phyloP scores from a whole-genome alignment of 106 monocot genomes.

The Apostasia ramifera region DNA sequence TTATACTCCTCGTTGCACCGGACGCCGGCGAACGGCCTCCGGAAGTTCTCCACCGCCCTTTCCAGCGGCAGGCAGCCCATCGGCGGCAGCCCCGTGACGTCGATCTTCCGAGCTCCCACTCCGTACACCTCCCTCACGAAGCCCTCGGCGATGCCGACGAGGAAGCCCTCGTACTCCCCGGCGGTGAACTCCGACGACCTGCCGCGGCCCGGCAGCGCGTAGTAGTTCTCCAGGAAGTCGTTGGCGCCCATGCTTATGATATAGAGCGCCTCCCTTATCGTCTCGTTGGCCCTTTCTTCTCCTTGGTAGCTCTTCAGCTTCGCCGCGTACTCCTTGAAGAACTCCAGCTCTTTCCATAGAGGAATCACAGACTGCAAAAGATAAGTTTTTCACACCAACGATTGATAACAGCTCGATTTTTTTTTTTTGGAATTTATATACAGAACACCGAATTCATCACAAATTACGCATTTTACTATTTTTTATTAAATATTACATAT shows the following conservation, averaged over 20 bases:
- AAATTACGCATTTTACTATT: no score
- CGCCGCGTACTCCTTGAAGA: conserved; percentile 55
- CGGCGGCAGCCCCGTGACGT: conserved; percentile 34
- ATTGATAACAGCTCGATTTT: no score
- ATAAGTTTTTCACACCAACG: no score
- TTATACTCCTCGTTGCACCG: conserved; percentile 41
- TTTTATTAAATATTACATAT: no score
- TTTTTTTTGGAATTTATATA: no score
- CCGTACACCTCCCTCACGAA: conserved; percentile 29
- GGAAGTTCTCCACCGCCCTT: conserved; percentile 4
- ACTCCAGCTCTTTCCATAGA: conserved; percentile 64
- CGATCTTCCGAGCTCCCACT: conserved; percentile 49
- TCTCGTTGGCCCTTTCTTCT: conserved; percentile 17
- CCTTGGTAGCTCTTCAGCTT: conserved; percentile 30
- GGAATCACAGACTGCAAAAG: conserved; percentile 50
- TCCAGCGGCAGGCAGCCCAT: conserved; percentile 71
- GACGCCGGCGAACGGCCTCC: neutral
- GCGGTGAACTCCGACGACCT: conserved; percentile 28
- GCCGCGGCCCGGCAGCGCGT: conserved; percentile 15
- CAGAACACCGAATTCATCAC: no score
- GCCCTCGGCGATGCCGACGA: conserved; percentile 25
- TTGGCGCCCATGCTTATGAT: conserved; percentile 79
- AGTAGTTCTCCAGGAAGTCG: conserved; percentile 93
- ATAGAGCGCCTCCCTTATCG: conserved; percentile 49
- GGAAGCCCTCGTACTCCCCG: conserved; percentile 41